A percentile compares a stretch with the other conserved stretches of the same genome.
phyloP scores from a whole-genome alignment of 108 stramenopile genomes.

The Nitzschia palea region DNA sequence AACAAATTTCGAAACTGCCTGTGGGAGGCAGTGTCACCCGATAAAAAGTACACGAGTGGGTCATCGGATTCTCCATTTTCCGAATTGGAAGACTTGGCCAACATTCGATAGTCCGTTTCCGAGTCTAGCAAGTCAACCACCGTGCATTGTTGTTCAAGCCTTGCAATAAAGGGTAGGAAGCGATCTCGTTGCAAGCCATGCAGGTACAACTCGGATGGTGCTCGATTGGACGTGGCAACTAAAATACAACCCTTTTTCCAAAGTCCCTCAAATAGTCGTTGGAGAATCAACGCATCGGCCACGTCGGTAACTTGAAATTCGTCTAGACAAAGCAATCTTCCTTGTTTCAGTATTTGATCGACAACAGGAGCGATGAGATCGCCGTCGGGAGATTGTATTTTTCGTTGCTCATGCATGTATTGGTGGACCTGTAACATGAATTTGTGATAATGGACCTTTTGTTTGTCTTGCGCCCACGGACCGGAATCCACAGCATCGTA shows the following conservation, averaged over 20 bases:
- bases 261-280: conserved; percentile 73
- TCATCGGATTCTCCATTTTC: not conserved
- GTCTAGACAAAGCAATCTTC: conserved; percentile 79
- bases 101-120: conserved; percentile 83
- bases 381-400: conserved; percentile 34
- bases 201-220: conserved; percentile 90
- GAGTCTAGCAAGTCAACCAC: conserved; percentile 82
- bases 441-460: conserved; percentile 97
- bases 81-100: conserved; percentile 19
- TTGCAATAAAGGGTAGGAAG: conserved; percentile 94
- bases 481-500: conserved; percentile 56
- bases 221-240: conserved; percentile 94
- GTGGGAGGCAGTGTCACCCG: conserved; percentile 6
- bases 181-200: conserved; percentile 95
- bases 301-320: conserved; percentile 95
- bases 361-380: conserved; percentile 61
- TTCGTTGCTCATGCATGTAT: conserved; percentile 65
- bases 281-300: conserved; percentile 84
- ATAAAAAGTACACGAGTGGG: conserved; percentile 12
- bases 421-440: conserved; percentile 95
- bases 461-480: conserved; percentile 50
- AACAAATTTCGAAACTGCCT: conserved; percentile 43
- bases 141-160: conserved; percentile 58
- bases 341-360: conserved; percentile 43
- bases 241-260: conserved; percentile 73